Evolutionary conservation across 2,329 filamentous ascomycete species (phyloP).

Genomic region (Penicillium frequentans): DNA sequence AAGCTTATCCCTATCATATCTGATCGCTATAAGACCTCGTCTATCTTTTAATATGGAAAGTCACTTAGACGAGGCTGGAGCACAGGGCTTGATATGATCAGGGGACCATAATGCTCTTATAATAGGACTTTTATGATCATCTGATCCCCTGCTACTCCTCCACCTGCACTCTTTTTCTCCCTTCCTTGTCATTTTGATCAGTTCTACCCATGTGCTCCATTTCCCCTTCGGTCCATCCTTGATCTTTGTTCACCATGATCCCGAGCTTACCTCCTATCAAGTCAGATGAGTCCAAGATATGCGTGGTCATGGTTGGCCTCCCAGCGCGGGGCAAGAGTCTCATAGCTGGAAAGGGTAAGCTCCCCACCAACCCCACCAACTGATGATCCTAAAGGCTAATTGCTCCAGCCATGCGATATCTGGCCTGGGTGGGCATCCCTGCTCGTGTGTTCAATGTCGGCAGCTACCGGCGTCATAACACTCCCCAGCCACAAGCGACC

Average conservation of each 20-base stretch:
- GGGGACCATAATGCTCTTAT: not conserved
- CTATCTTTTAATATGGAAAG: not conserved
- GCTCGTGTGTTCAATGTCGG: constrained; percentile 97
- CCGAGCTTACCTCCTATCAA: constrained; percentile 60
- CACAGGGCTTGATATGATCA: not conserved
- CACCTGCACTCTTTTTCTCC: not conserved
- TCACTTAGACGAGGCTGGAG: not conserved
- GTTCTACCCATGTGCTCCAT: not conserved
- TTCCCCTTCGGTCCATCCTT: not conserved
- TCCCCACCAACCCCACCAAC: not conserved
- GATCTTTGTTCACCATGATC: not conserved
- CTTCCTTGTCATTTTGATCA: not conserved
- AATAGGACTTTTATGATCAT: not conserved
- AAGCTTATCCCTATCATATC: not conserved
- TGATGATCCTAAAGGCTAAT: not conserved
- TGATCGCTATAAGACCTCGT: not conserved
- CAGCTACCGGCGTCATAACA: constrained; percentile 86
- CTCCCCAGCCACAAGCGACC: constrained; percentile 84
- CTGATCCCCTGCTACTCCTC: not conserved
- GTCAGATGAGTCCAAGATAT: constrained; percentile 95
- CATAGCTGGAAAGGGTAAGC: constrained; percentile 91
- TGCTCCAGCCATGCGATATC: constrained; percentile 76
- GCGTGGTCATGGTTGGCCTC: constrained; percentile 97
- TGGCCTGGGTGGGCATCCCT: constrained; percentile 93
- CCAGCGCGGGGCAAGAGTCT: constrained; percentile 95